Base-by-base conservation (phyloP, 2,329 filamentous ascomycete species). In the Alternaria gaisen region DNA sequence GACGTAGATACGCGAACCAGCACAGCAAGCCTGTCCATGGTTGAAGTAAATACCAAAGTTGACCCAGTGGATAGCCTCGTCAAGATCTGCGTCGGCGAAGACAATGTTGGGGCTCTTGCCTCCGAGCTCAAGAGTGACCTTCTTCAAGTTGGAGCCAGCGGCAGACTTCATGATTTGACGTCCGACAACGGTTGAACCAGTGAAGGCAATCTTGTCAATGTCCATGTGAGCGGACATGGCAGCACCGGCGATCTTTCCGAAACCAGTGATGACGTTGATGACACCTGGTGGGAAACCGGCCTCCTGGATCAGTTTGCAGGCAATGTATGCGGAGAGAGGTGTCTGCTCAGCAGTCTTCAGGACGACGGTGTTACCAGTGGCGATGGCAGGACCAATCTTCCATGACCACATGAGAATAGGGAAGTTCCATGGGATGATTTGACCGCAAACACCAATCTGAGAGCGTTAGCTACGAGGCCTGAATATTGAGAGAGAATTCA, bases 351-450 rank as follows among this genome's bases (percentile, higher is more conserved):
- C 90, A 22, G 88, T 87, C 87, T 93, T 93, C 74, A 93, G 80
- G 73, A 93, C 85, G 57, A 93, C 76, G 5, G 84, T 87, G 86
- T 92, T 92, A 74, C 91, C 90, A 38, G 87, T 87, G 68, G 89
- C 88, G 72, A 93, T 83, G 44, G 90, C 90, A 50, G 90, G 90
- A 61, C 86, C 89, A 64, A 92, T 89, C 87, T 96, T 96, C 92
- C 92, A 96, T 54, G 86, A 77, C 86, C 86, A 86, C 91, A 94
- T 94, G 75, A 91, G 86, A 46, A 94, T 83, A 8, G 91, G 91
- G 83, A 93, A 94, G 84, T 94, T 94, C 91, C 91, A 94, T 64
- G 92, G 92, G 72, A 95, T 94, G 76, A 94, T 94, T 80, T 95
- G 92, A 74, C 90, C 93, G 79, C 92, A 93, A 61, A 93, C 90